Evolutionary conservation across 2,329 filamentous ascomycete genomes (phyloP).

Genomic region (Penicillium sp.): DNA sequence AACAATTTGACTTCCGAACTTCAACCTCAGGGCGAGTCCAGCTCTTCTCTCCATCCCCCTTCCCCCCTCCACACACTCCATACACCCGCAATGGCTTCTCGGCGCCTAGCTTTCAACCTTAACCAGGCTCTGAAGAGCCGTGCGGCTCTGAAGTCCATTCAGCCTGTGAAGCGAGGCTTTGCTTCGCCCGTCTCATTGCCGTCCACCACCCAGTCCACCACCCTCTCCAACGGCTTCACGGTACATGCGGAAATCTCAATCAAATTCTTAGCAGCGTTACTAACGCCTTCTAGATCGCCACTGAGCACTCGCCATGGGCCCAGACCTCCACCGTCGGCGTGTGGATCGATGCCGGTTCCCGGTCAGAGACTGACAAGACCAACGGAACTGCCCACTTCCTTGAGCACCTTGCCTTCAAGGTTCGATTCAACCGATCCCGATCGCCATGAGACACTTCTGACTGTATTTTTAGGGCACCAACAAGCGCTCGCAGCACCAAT

Average conservation of each 20-base stretch:
- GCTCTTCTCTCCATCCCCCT: slow-evolving; percentile 51
- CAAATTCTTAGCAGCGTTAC: slow-evolving; percentile 26
- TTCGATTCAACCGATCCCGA: slow-evolving; percentile 42
- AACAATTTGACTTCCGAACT: slow-evolving; percentile 49
- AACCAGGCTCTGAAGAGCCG: slow-evolving; percentile 86
- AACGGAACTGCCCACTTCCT: slow-evolving; percentile 99
- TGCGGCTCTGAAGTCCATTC: slow-evolving; percentile 75
- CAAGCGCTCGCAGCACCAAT: slow-evolving; percentile 91
- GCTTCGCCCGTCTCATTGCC: slow-evolving; percentile 74
- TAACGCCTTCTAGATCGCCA: slow-evolving; percentile 71
- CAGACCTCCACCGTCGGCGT: slow-evolving; percentile 98
- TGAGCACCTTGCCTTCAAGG: slow-evolving; percentile 99
- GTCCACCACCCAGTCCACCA: slow-evolving; percentile 91
- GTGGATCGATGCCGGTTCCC: slow-evolving; percentile 98
- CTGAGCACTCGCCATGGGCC: slow-evolving; percentile 96
- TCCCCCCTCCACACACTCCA: slow-evolving; percentile 42
- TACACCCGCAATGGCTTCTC: slow-evolving; percentile 75
- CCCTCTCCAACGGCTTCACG: slow-evolving; percentile 95
- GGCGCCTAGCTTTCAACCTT: slow-evolving; percentile 94
- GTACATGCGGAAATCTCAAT: slow-evolving; percentile 51
- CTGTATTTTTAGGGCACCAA: slow-evolving; percentile 66
- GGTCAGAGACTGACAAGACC: slow-evolving; percentile 96
- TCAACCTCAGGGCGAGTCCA: slow-evolving; percentile 42
- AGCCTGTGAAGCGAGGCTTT: slow-evolving; percentile 79
- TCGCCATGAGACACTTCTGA: slow-evolving; percentile 11